Percentiles rank a stretch among this genome's conserved stretches.
Evolutionary conservation across 2,329 filamentous ascomycete species (phyloP).

Genomic region (Aspergillus sp.): DNA sequence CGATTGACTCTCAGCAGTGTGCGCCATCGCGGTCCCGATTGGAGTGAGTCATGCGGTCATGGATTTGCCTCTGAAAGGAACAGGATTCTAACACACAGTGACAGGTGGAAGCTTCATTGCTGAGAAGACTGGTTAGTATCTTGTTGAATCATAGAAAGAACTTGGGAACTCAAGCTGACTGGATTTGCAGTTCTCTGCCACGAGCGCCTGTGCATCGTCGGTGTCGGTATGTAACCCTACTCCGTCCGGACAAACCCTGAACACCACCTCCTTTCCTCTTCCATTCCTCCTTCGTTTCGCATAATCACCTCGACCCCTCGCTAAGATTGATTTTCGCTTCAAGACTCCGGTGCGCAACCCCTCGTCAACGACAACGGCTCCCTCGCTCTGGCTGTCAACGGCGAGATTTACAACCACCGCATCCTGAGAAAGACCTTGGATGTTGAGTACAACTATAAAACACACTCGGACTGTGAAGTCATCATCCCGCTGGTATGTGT

Average conservation of each 20-base stretch:
- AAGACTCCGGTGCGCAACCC: conserved; percentile 94
- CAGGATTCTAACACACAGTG: conserved; percentile 27
- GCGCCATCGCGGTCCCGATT: conserved; percentile 96
- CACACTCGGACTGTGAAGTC: conserved; percentile 96
- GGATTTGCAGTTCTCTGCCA: conserved; percentile 78
- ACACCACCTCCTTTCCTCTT: neutral
- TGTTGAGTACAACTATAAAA: conserved; percentile 93
- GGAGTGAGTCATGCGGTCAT: conserved; percentile 71
- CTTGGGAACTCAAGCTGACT: conserved; percentile 26
- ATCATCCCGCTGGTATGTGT: conserved; percentile 88
- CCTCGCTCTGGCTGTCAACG: conserved; percentile 94
- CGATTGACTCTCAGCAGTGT: conserved; percentile 63
- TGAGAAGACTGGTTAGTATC: conserved; percentile 82
- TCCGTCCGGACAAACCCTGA: neutral
- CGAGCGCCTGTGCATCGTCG: conserved; percentile 96
- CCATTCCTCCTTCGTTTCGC: neutral
- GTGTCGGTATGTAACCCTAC: conserved; percentile 70
- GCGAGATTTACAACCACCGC: conserved; percentile 99
- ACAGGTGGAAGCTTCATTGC: conserved; percentile 84
- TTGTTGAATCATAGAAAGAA: neutral
- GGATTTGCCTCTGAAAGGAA: conserved; percentile 14
- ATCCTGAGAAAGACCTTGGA: conserved; percentile 86
- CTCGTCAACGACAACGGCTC: conserved; percentile 87
- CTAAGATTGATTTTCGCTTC: conserved; percentile 18
- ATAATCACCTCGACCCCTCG: neutral